Evolutionary conservation across 1,139 yeast species (phyloP), one percentile per base, ranked within the genome.

Genomic region (Taiozyma sp.): DNA sequence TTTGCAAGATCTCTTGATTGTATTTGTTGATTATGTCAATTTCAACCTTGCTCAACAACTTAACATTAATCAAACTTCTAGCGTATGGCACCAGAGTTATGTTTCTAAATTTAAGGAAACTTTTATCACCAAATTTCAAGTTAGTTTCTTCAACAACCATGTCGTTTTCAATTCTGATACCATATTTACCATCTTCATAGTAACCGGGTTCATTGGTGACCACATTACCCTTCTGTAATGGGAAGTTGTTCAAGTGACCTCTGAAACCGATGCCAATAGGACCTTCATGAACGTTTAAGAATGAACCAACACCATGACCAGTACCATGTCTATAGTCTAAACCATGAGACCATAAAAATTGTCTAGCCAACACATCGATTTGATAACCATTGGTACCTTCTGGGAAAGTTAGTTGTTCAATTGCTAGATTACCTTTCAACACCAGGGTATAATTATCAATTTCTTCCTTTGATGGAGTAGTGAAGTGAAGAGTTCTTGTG

Each of bases 301-400:
- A 93, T 0, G 96, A 76, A 4, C 97, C 99, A 48, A 95, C 83
- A n/a, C 99, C 99, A 68, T 95, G 99, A 2, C 97, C 95, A 1
- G 99, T 95, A 30, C 99, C 98, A 67, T 95, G 99, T 50, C 86
- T 82, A 69, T 93, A 95, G 69, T 95, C 97, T 50, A 93, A 74
- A 2, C 97, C 97, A 48, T 81, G 69, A 41, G 77, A 70, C 99
- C 99, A 93, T 60, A 95, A 74, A 65, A 68, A 80, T 69, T 91
- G 98, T 65, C 99, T 83, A 1, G 99, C 99, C 52, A 91, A 74
- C 2, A 85, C 76, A 66, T 95, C 99, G 51, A 95, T 79, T 68
- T 80, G 80, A 62, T 78, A 80, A 3, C 99, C 99, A 24, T 88
- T 81, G 6, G 95, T 85, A 37, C 90, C 88, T 62, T 85, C 88